Evolutionary conservation across 176 grass and related monocot species (phyloP), one percentile per base, ranked within the genome.

Genomic region (Oryza nivara): DNA sequence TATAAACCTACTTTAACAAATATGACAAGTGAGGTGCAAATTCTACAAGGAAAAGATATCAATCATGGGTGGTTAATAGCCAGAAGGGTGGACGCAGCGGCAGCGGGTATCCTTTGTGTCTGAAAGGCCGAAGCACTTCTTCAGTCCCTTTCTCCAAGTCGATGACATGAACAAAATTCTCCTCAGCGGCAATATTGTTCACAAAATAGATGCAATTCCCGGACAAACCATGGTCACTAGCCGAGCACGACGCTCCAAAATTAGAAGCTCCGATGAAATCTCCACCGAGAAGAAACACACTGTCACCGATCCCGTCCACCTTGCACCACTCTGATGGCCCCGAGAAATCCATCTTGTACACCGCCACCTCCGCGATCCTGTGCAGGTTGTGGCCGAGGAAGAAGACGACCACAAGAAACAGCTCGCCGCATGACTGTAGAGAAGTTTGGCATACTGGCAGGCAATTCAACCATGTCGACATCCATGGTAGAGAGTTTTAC

Each of bases 331-430:
- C 54, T 19, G 26, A 26, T 26, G 34, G 75, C 75, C 5, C 34
- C 10, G 75, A 13, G 52, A 63, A 77, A 7, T 77, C 75, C 75
- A 77, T 77, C 54, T 8, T 41, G 54, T 63, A 77, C 52, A 63
- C 54, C 0, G 11, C 20, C 6, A 63, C 17, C 54, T 63, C 56
- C 7, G 54, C 56, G 56, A 78, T 15, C 75, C 9, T 64, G 56
- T 78, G 36, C 12, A 65, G 6, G 36, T 65, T 26, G 1, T 41
- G 0, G 11, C 35, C 75, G 6, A 20, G 6, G 75, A 78, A 78
- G 35, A 65, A 17, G 3, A 78, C 1, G 25, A 44, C 11, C 6
- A 40, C 75, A 1, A 65, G 75, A 3, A 65, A 78, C 5, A 60
- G 54, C 17, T 20, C 54, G 54, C 54, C 54, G 2, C 17, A 60